A percentile compares a stretch with the other conserved stretches of the same genome.
Conservation (phyloP, 495 filamentous ascomycete genomes). For the Xylaria intraflava region DNA sequence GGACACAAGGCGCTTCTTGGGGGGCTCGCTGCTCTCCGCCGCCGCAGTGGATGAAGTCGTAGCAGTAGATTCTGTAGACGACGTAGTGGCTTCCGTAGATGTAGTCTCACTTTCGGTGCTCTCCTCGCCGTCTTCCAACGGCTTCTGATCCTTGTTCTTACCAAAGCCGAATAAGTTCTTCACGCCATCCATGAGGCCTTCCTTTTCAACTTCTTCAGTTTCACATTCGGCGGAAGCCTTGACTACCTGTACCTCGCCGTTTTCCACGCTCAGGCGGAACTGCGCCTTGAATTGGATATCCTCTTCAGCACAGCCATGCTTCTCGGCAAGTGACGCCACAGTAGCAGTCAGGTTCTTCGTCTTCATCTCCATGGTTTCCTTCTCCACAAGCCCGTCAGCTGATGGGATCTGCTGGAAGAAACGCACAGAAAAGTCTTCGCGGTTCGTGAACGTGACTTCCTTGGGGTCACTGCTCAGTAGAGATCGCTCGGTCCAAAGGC, state of each 20-base stretch:
- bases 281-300: slow-evolving; percentile 76
- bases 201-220: slow-evolving; percentile 60
- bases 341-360: slow-evolving; percentile 82
- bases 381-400: slow-evolving; percentile 27
- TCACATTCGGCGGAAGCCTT: slow-evolving; percentile 79
- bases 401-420: slow-evolving; percentile 67
- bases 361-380: slow-evolving; percentile 48
- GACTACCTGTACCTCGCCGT: slow-evolving; percentile 78
- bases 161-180: slow-evolving; percentile 95
- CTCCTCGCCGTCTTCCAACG: slow-evolving; percentile 57
- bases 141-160: slow-evolving; percentile 73
- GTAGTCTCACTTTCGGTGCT: slow-evolving; percentile 42
- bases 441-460: slow-evolving; percentile 79
- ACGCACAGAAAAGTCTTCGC: slow-evolving; percentile 73
- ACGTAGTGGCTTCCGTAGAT: slow-evolving; percentile 26
- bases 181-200: slow-evolving; percentile 79
- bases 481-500: slow-evolving; percentile 73
- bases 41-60: slow-evolving; percentile 36
- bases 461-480: slow-evolving; percentile 69
- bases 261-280: slow-evolving; percentile 60
- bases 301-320: slow-evolving; percentile 64
- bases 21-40: slow-evolving; percentile 33
- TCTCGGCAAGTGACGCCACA: slow-evolving; percentile 64
- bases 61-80: slow-evolving; percentile 31
- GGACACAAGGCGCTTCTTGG: slow-evolving; percentile 59